Evolutionary conservation across 768 basidiomycete genomes (phyloP).

Genomic region (Lanmaoa rubissima): DNA sequence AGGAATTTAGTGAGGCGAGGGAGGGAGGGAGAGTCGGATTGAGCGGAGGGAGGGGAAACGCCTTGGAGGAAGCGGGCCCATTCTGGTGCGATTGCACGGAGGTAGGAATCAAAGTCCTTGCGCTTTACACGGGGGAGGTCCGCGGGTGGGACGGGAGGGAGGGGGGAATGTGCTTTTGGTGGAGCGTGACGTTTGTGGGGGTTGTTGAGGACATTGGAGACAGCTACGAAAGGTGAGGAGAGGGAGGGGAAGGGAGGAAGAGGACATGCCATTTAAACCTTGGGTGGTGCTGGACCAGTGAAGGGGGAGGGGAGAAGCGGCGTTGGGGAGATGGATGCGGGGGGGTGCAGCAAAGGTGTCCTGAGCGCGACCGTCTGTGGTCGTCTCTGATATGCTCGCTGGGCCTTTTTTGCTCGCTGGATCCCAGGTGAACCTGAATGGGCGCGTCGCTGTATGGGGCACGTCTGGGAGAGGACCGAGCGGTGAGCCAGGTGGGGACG

Average conservation of each 20-base stretch:
- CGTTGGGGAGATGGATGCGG: conserved; percentile 44
- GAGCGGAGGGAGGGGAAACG: conserved; percentile 32
- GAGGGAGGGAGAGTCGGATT: conserved; percentile 20
- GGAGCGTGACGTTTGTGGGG: conserved; percentile 83
- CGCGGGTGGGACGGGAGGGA: conserved; percentile 70
- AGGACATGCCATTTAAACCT: conserved; percentile 80
- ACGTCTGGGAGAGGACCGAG: conserved; percentile 41
- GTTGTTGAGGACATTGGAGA: conserved; percentile 91
- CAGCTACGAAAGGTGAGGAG: conserved; percentile 52
- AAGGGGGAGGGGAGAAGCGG: conserved; percentile 54
- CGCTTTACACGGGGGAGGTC: conserved; percentile 77
- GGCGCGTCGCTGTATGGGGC: conserved; percentile 42
- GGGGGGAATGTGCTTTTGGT: conserved; percentile 79
- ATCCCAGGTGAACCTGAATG: conserved; percentile 80
- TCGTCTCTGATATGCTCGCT: conserved; percentile 72
- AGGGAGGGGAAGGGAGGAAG: background rate
- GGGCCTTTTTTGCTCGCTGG: conserved; percentile 57
- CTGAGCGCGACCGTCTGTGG: conserved; percentile 58
- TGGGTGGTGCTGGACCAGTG: conserved; percentile 80
- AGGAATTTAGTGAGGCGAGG: conserved; percentile 43
- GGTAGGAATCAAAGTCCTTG: conserved; percentile 84
- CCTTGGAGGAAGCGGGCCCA: conserved; percentile 71
- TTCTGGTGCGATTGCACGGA: conserved; percentile 66
- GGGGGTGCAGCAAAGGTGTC: conserved; percentile 52
- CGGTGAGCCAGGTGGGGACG: conserved; percentile 44